phyloP scores from a whole-genome alignment of 2,329 filamentous ascomycete species.

The Sporothrix euskadiensis region DNA sequence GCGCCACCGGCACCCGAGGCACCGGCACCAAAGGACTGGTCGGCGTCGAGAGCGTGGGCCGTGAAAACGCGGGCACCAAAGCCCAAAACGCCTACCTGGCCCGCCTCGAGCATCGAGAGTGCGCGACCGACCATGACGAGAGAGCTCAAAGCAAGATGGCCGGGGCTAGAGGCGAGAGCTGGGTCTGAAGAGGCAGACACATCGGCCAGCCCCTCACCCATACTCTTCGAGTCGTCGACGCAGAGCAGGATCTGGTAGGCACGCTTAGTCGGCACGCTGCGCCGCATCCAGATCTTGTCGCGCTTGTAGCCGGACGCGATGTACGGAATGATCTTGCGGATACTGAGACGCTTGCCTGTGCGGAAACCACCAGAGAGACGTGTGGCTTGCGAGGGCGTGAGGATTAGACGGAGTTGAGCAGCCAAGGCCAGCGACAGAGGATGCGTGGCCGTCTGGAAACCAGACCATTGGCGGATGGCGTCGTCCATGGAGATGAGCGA shows the following conservation, averaged over 20 bases:
- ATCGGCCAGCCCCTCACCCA: slow-evolving; percentile 63
- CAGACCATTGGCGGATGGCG: slow-evolving; percentile 75
- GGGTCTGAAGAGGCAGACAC: background rate
- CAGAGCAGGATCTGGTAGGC: slow-evolving; percentile 97
- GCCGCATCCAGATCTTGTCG: slow-evolving; percentile 99
- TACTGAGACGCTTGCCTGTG: slow-evolving; percentile 96
- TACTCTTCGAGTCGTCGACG: slow-evolving; percentile 91
- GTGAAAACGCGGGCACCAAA: slow-evolving; percentile 84
- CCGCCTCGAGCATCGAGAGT: slow-evolving; percentile 89
- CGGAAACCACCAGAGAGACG: slow-evolving; percentile 96
- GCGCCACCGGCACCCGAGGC: slow-evolving; percentile 53
- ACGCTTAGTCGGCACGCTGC: slow-evolving; percentile 86
- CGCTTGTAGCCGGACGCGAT: slow-evolving; percentile 98
- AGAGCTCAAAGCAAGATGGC: slow-evolving; percentile 85
- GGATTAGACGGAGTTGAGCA: slow-evolving; percentile 91
- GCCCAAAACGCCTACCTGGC: slow-evolving; percentile 86
- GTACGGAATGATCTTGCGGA: slow-evolving; percentile 99
- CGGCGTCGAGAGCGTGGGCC: slow-evolving; percentile 76
- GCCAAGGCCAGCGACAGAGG: slow-evolving; percentile 85
- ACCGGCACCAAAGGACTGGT: slow-evolving; percentile 63
- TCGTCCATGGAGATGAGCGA: slow-evolving; percentile 53
- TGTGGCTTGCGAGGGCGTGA: slow-evolving; percentile 90
- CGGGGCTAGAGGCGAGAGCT: slow-evolving; percentile 53
- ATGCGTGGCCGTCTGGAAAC: slow-evolving; percentile 82
- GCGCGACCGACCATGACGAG: slow-evolving; percentile 87